A percentile compares a stretch with the other conserved stretches of the same genome.
Conservation (phyloP, 805 yeast species). For the Schizosaccharomyces osmophilus region DNA sequence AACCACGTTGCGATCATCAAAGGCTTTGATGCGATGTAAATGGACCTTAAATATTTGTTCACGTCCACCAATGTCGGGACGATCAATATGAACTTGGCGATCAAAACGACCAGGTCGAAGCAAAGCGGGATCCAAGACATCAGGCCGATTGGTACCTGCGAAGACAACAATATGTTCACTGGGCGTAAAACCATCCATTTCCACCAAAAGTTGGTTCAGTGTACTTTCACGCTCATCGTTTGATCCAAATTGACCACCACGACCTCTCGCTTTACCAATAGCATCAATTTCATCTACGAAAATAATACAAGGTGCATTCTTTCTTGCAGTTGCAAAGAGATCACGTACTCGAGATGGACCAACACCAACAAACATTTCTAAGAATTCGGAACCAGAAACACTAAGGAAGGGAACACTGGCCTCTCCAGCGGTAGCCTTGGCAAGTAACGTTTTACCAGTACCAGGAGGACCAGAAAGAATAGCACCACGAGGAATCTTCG, state of each 20-base stretch:
- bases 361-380: constrained; percentile 97
- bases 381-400: constrained; percentile 92
- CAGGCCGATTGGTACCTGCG: constrained; percentile 94
- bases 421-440: constrained; percentile 97
- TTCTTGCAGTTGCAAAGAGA: constrained; percentile 72
- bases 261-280: constrained; percentile 78
- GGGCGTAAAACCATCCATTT: constrained; percentile 91
- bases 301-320: constrained; percentile 84
- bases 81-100: constrained; percentile 73
- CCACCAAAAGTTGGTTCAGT: constrained; percentile 80
- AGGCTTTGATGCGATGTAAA: constrained; percentile 43
- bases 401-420: constrained; percentile 93
- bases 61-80: constrained; percentile 87
- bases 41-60: constrained; percentile 80
- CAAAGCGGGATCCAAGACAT: constrained; percentile 74
- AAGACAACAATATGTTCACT: constrained; percentile 85
- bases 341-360: constrained; percentile 97
- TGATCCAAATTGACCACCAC: constrained; percentile 23
- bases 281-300: constrained; percentile 98
- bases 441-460: constrained; percentile 90
- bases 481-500: constrained; percentile 95
- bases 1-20: constrained; percentile 27
- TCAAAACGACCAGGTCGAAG: constrained; percentile 96
- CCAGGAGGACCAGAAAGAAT: constrained; percentile 96
- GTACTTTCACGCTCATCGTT: constrained; percentile 96